Evolutionary conservation across 2,329 filamentous ascomycete genomes (phyloP), one percentile per base, ranked within the genome.

Genomic region (Neofusicoccum sp.): DNA sequence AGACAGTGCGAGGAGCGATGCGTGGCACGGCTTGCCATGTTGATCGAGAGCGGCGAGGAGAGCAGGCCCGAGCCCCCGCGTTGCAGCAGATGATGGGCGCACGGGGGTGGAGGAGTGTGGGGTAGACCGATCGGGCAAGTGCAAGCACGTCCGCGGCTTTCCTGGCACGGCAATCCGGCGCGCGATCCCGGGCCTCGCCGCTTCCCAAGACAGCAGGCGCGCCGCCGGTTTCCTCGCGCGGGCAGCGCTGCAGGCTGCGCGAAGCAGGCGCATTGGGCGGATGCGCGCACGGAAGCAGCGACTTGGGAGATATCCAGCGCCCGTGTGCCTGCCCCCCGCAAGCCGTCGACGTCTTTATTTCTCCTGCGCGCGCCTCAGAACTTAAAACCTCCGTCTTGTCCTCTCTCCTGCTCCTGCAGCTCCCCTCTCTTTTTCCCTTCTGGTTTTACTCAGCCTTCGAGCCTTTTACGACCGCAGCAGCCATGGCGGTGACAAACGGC

Each of bases 401-500:
- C 28, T 7, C 6, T 28, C 14, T 26, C 28, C 34, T n/a, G 3
- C 34, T 43, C 26, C 28, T 9, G 33, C 43, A 34, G 24, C 41
- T 9, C 12, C 51, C 36, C 16, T 60, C 47, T 53, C 4, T 38
- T 28, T 43, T 28, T 9, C 20, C n/a, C 20, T 36, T 26, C 12
- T 28, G 30, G 9, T 16, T 31, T 9, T 28, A 16, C 24, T 2
- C 7, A 49, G 24, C 41, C 31, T 20, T 45, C 20, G 20, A 28
- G n/a, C 20, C 20, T 20, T 20, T 20, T 20, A 20, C 20, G 20
- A 20, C 51, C 41, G 20, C 41, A 4, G 30, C 41, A 47, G 54
- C 41, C 36, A 54, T 61, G 58, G 33, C 47, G n/a, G 54, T 45
- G 8, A 36, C 51, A 26, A 56, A 56, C 49, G 56, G 56, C 30